phyloP scores from a whole-genome alignment of 2,329 filamentous ascomycete species.

The Trichoderma cornu-damae region DNA sequence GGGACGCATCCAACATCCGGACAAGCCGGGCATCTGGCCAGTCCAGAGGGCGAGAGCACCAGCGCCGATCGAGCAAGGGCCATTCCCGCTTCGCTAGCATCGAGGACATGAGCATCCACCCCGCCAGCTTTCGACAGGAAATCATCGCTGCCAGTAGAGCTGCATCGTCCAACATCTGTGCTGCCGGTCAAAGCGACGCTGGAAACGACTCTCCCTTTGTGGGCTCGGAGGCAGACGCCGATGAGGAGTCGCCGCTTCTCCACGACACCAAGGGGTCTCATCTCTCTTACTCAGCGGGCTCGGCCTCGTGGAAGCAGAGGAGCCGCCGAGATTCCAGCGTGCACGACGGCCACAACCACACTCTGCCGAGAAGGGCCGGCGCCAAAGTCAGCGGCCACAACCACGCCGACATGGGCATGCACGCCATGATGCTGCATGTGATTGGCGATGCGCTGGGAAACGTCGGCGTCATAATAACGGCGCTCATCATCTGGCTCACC shows the following conservation, averaged over 20 bases:
- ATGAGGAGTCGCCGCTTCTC: constrained; percentile 46
- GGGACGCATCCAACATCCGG: constrained; percentile 28
- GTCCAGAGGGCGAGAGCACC: constrained; percentile 39
- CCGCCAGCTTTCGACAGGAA: constrained; percentile 82
- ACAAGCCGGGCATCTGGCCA: constrained; percentile 29
- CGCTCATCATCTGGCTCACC: constrained; percentile 87
- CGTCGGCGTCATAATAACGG: constrained; percentile 76
- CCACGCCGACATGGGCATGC: constrained; percentile 93
- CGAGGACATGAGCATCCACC: constrained; percentile 76
- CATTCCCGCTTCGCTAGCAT: constrained; percentile 59
- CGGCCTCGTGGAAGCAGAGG: constrained; percentile 25
- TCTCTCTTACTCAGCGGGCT: constrained; percentile 26
- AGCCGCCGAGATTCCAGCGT: constrained; percentile 45
- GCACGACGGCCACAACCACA: constrained; percentile 76
- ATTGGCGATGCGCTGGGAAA: constrained; percentile 83
- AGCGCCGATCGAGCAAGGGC: constrained; percentile 43
- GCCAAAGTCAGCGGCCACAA: constrained; percentile 66
- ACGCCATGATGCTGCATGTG: constrained; percentile 70
- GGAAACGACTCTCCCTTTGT: constrained; percentile 45
- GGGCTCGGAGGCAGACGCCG: constrained; percentile 38
- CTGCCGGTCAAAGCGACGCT: constrained; percentile 48
- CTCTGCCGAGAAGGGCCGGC: constrained; percentile 58
- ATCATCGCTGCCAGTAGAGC: constrained; percentile 74
- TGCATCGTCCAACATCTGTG: constrained; percentile 44
- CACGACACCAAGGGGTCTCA: constrained; percentile 34